phyloP scores from a whole-genome alignment of 164 flowering plant species.

The Umbellularia californica region DNA sequence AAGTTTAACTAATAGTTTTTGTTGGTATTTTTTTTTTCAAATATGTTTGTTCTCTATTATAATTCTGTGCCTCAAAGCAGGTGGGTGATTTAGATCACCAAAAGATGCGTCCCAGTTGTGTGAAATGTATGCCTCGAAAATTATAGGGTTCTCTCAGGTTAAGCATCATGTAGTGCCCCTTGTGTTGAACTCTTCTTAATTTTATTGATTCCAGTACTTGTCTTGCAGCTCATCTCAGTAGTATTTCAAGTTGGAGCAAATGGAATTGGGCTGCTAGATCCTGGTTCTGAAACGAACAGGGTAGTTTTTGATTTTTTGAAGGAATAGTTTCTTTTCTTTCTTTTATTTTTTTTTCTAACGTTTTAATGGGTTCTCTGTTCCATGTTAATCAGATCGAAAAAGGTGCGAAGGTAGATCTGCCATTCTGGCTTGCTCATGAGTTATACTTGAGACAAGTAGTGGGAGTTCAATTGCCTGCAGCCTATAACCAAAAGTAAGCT shows the following conservation, averaged over 20 bases:
- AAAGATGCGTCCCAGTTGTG: not conserved
- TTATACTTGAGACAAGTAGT: constrained; percentile 60
- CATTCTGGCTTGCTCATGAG: constrained; percentile 92
- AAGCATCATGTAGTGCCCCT: not conserved
- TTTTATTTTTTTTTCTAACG: too few species aligned
- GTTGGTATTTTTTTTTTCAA: not conserved
- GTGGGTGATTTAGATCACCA: not conserved
- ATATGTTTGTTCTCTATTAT: not conserved
- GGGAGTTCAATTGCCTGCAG: constrained; percentile 46
- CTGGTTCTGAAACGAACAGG: constrained; percentile 66
- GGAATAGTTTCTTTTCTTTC: too few species aligned
- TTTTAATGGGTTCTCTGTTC: constrained; percentile 1
- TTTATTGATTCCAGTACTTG: not conserved
- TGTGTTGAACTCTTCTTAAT: not conserved
- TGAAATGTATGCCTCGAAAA: not conserved
- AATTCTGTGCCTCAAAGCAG: not conserved
- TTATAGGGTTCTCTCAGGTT: not conserved
- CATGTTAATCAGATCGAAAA: constrained; percentile 57
- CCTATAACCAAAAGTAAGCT: constrained; percentile 71
- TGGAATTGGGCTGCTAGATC: constrained; percentile 80
- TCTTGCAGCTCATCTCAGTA: constrained; percentile 52
- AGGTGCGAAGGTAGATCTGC: constrained; percentile 83
- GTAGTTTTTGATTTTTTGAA: constrained; percentile 26
- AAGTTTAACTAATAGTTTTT: not conserved
- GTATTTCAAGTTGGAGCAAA: constrained; percentile 63